Evolutionary conservation across 2,329 filamentous ascomycete genomes (phyloP).

Genomic region (Pseudohalonectria lignicola): DNA sequence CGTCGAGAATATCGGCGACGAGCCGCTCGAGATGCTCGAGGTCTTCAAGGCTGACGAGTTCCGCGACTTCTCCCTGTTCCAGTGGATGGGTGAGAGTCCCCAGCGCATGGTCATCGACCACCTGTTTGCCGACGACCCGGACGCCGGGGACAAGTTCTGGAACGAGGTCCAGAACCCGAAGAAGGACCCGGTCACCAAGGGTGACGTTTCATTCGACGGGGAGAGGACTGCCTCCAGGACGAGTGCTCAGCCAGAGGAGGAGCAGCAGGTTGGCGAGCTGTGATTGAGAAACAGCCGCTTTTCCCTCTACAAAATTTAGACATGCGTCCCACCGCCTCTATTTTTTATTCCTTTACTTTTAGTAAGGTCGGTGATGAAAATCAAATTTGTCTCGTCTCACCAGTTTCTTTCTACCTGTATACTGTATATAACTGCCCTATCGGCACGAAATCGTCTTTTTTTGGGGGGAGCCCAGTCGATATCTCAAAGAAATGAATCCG

Average conservation of each 20-base stretch:
- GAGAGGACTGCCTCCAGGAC: not conserved
- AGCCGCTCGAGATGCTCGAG: conserved; percentile 65
- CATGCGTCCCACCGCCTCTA: no score
- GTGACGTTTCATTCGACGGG: conserved; percentile 9
- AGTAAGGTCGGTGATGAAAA: no score
- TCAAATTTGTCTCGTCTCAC: no score
- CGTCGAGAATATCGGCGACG: conserved; percentile 71
- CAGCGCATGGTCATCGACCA: conserved; percentile 55
- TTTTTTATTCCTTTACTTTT: no score
- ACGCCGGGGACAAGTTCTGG: conserved; percentile 52
- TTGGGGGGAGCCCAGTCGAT: no score
- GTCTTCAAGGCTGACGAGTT: conserved; percentile 64
- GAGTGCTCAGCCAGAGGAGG: conserved; percentile 3
- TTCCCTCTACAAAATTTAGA: no score
- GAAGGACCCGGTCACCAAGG: conserved; percentile 41
- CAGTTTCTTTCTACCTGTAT: no score
- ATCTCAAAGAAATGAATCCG: no score
- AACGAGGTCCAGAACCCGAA: conserved; percentile 48
- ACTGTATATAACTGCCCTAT: no score
- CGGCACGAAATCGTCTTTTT: no score
- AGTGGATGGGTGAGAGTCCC: conserved; percentile 67
- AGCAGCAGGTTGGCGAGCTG: conserved; percentile 3
- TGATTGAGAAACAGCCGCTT: not conserved
- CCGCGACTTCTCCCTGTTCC: conserved; percentile 61
- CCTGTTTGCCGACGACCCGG: conserved; percentile 49